A percentile compares a stretch with the other conserved stretches of the same genome.
These are phyloP conservation scores for Extremus antarcticus DNA, from an alignment of 495 filamentous ascomycete species.

Conservation along the genomic window DNA sequence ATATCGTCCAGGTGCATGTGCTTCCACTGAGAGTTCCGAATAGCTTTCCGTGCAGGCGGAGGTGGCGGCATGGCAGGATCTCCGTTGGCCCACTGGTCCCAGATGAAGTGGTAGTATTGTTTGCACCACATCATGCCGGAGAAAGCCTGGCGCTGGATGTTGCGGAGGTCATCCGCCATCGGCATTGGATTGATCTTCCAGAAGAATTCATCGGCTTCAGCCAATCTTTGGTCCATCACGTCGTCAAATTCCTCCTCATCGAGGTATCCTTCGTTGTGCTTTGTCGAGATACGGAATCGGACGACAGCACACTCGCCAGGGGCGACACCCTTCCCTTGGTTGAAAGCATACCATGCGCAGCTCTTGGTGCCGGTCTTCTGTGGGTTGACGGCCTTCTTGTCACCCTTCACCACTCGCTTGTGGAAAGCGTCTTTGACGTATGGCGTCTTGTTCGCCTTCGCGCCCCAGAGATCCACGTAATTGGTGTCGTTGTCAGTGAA, in stretches of 20 bases:
- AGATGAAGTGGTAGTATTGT: constrained; percentile 91
- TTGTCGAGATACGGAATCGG: constrained; percentile 74
- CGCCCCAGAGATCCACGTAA: constrained; percentile 60
- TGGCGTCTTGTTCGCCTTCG: constrained; percentile 57
- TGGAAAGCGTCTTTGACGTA: constrained; percentile 97
- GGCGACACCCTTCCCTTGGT: constrained; percentile 72
- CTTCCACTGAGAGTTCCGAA: constrained; percentile 84
- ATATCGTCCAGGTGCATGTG: constrained; percentile 91
- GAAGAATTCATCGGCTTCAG: constrained; percentile 93
- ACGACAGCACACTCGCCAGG: constrained; percentile 92
- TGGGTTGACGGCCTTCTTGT: constrained; percentile 75
- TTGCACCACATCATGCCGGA: constrained; percentile 97
- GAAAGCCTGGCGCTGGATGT: constrained; percentile 89
- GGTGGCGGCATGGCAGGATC: constrained; percentile 66
- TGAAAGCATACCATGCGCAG: constrained; percentile 85
- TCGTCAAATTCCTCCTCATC: constrained; percentile 92
- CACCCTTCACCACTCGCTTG: constrained; percentile 67
- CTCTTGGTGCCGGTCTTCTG: constrained; percentile 72
- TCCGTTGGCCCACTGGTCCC: constrained; percentile 92
- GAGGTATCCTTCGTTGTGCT: constrained; percentile 55
- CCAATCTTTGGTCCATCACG: constrained; percentile 70
- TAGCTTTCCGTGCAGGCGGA: constrained; percentile 62
- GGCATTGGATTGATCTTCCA: constrained; percentile 84
- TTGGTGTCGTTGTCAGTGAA: constrained; percentile 98
- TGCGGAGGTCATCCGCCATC: constrained; percentile 87